These are phyloP conservation scores for Iberis pinnata DNA, from an alignment of 345 rosid genomes.

Conservation along the genomic window DNA sequence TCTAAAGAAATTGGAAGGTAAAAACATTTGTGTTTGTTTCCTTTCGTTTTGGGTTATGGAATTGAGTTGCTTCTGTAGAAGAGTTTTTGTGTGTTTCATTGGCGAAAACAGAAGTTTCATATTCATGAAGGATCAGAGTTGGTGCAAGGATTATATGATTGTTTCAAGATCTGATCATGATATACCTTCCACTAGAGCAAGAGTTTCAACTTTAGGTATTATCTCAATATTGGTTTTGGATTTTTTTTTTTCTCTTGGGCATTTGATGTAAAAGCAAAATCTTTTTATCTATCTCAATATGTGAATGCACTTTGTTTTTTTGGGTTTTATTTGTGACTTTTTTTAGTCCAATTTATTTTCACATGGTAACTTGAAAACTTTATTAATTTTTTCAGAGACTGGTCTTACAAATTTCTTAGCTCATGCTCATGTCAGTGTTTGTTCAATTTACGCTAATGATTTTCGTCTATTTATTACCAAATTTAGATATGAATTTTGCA, in stretches of 20 bases:
- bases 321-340: too few species aligned
- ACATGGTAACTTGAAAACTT: too few species aligned
- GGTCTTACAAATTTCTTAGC: too few species aligned
- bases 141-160: not conserved
- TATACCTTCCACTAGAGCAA: constrained; percentile 9
- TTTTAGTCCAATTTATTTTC: too few species aligned
- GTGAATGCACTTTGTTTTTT: too few species aligned
- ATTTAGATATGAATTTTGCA: too few species aligned
- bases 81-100: constrained; percentile 7
- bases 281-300: not conserved
- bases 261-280: constrained; percentile 1
- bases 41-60: not conserved
- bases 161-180: constrained; percentile 3
- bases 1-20: constrained; percentile 36
- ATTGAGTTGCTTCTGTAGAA: constrained; percentile 13
- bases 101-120: not conserved
- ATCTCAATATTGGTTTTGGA: too few species aligned
- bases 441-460: too few species aligned
- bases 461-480: too few species aligned
- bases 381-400: too few species aligned
- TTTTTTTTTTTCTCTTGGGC: not conserved
- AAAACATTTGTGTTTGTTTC: constrained; percentile 7
- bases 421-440: too few species aligned
- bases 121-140: not conserved
- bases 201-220: too few species aligned